Evolutionary conservation across 2,329 filamentous ascomycete species (phyloP).

Genomic region (Cladosporium sp.): DNA sequence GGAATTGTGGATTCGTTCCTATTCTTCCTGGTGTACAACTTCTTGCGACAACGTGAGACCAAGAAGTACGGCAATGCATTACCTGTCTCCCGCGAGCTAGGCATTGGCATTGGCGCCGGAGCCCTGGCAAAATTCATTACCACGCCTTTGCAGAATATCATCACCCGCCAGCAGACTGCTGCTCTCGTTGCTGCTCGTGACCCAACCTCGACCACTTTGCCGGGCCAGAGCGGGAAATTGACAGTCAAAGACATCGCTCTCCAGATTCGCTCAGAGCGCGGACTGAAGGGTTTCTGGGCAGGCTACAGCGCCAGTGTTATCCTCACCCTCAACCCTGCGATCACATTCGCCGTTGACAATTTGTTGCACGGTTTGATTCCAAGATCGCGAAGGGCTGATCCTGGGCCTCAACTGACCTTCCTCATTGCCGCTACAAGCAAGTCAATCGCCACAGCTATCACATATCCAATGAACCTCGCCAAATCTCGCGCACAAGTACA

Average conservation of each 20-base stretch:
- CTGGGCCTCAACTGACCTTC: conserved; percentile 55
- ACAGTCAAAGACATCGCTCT: conserved; percentile 55
- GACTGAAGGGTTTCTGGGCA: conserved; percentile 75
- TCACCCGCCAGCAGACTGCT: conserved; percentile 74
- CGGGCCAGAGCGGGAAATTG: conserved; percentile 27
- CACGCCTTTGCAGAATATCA: conserved; percentile 76
- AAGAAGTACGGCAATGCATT: conserved; percentile 34
- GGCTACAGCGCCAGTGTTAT: conserved; percentile 79
- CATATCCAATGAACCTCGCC: conserved; percentile 83
- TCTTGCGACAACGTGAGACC: conserved; percentile 42
- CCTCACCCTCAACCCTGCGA: conserved; percentile 76
- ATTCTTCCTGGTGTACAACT: conserved; percentile 79
- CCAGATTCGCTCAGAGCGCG: conserved; percentile 65
- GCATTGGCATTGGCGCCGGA: conserved; percentile 69
- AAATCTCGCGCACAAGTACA: conserved; percentile 72
- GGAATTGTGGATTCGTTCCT: conserved; percentile 68
- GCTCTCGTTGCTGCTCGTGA: conserved; percentile 45
- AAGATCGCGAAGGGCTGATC: conserved; percentile 48
- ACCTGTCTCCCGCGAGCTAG: conserved; percentile 66
- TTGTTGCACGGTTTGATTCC: conserved; percentile 61
- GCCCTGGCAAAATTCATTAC: conserved; percentile 72
- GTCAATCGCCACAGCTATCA: conserved; percentile 68
- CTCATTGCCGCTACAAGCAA: conserved; percentile 74
- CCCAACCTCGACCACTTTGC: conserved; percentile 26
- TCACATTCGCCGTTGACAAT: conserved; percentile 82